Evolutionary conservation across 257 asterid species (phyloP), one percentile per base, ranked within the genome.

Genomic region (Misopates orontium): DNA sequence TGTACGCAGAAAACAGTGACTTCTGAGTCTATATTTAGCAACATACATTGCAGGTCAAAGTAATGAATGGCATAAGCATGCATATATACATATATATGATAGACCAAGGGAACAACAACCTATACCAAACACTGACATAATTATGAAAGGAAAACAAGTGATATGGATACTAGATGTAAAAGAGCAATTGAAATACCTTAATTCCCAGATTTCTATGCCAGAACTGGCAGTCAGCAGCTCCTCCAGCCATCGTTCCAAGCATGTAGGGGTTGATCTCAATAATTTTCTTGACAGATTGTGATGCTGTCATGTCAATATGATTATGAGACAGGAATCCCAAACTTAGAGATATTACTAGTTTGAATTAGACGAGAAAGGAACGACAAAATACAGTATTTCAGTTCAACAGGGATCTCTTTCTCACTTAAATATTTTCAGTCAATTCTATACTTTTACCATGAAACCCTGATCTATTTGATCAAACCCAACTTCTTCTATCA

Each of bases 261-360:
- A n/a, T n/a, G n/a, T n/a, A n/a, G n/a, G n/a, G n/a, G n/a, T n/a
- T n/a, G n/a, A n/a, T n/a, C n/a, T n/a, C n/a, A n/a, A n/a, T n/a
- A n/a, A n/a, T n/a, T 42, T 58, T 58, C 49, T 58, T 58, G 48
- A 58, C 64, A 17, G 64, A 58, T 10, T 58, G 64, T 12, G 64
- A 58, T n/a, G 64, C 64, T 58, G 64, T 21, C 24, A 32, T n/a
- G 15, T 28, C 8, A 18, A n/a, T 31, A 57, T 1, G 31, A 12
- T 56, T 17, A 56, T 15, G 45, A 57, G 13, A 47, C 16, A 47
- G 1, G 5, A 1, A 47, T 47, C 52, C 19, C 17, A 47, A 13
- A 20, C 49, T 36, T 60, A 36, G 53, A 14, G 28, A 53, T 23
- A 28, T 52, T 60, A 9, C 54, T 13, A 59, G 36, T 2, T 28